Base-by-base conservation (phyloP, 2,329 filamentous ascomycete species). In the Colletotrichum tropicicola region DNA sequence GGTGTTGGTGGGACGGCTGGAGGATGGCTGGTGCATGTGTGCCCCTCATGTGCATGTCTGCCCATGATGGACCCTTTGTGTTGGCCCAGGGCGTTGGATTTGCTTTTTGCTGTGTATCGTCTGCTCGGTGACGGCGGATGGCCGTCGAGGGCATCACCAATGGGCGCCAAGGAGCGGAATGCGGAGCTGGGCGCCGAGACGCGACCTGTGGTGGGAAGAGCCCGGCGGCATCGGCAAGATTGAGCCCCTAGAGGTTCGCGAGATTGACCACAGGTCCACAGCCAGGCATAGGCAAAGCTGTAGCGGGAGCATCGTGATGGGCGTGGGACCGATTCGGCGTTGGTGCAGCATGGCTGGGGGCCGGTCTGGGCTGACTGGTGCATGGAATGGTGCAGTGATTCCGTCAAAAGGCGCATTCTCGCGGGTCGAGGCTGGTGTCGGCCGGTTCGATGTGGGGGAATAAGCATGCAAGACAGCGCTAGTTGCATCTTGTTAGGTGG, bases 391-490 rank as follows among this genome's bases (percentile, higher is more conserved):
- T 10, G 35, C 19, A 5, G 45, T 41, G 15, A 25, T 48, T 28
- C 19, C 25, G 57, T 41, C 19, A 60, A n/a, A 21, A 19, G 30
- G 23, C 17, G 27, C 25, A 12, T n/a, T 43, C 39, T 43, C 39
- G 39, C n/a, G n/a, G 19, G 39, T 43, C 39, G 39, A 43, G 39
- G 10, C 39, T 19, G 5, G 4, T 49, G 27, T 13, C 48, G 56
- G 48, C 21, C 25, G 48, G 49, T 44, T 54, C 25, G 63, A 53
- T 58, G 59, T 53, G 52, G 63, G 52, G 63, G 44, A 53, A 52
- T 52, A 58, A 64, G 32, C 63, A 64, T 57, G 63, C 51, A 63
- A 47, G 47, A 63, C 51, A 58, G 51, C 27, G 45, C 55, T 61
- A 45, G 61, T 27, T 61, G 48, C 61, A 43, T 53, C 61, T 59